Conservation (phyloP, 495 filamentous ascomycete genomes). For the Neurospora africana region DNA sequence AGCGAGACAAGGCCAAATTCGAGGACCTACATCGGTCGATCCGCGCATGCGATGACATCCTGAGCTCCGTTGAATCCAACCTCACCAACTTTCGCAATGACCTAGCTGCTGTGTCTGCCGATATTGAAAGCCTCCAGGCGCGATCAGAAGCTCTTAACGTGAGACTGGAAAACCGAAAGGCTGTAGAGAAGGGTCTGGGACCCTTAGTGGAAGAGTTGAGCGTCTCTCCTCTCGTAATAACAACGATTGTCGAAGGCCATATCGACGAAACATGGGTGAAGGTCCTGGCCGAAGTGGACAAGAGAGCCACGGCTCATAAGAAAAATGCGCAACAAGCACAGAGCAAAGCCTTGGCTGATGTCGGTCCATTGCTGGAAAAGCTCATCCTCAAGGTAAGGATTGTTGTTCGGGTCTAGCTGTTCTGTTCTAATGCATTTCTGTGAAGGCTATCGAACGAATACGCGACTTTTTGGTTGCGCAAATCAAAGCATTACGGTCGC, state of each 20-base stretch:
- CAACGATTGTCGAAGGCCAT: constrained; percentile 72
- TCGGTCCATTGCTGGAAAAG: constrained; percentile 74
- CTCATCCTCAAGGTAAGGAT: constrained; percentile 62
- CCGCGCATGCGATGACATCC: constrained; percentile 80
- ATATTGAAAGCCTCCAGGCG: constrained; percentile 87
- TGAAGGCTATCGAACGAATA: constrained; percentile 83
- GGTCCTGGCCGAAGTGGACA: constrained; percentile 75
- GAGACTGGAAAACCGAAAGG: constrained; percentile 79
- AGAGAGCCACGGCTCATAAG: constrained; percentile 61
- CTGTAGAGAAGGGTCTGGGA: constrained; percentile 78
- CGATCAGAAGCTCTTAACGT: constrained; percentile 75
- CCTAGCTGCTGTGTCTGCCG: constrained; percentile 78
- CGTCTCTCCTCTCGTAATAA: constrained; percentile 70
- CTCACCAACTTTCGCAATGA: constrained; percentile 87
- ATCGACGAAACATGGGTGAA: constrained; percentile 88
- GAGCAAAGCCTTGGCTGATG: constrained; percentile 67
- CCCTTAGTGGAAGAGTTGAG: constrained; percentile 88
- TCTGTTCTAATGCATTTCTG: constrained; percentile 1
- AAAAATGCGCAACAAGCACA: constrained; percentile 47
- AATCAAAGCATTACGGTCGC: constrained; percentile 84
- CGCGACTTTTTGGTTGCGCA: constrained; percentile 88
- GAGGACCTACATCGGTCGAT: constrained; percentile 88
- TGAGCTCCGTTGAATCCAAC: constrained; percentile 86
- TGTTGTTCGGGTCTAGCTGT: not conserved
- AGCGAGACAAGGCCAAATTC: constrained; percentile 78